Evolutionary conservation across 2,329 filamentous ascomycete genomes (phyloP).

Genomic region (Colletotrichum lupini): DNA sequence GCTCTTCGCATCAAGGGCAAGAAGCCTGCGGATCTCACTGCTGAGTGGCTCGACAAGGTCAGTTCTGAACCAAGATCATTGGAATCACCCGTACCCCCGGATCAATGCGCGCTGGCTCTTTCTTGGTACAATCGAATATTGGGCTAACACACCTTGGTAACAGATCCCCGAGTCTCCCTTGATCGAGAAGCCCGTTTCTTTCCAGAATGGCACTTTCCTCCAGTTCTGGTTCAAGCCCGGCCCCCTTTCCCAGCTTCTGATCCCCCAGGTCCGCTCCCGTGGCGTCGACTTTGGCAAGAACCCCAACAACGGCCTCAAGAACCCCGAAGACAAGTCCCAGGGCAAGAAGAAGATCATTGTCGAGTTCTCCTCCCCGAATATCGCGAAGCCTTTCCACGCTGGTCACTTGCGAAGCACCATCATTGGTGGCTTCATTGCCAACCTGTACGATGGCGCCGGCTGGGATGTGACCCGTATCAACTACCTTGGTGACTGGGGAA

Average conservation of each 20-base stretch:
- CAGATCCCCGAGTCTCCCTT: slow-evolving; percentile 81
- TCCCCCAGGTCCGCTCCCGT: slow-evolving; percentile 76
- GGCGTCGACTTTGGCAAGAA: slow-evolving; percentile 74
- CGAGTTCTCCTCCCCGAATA: slow-evolving; percentile 88
- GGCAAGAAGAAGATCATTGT: slow-evolving; percentile 77
- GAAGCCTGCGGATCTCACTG: slow-evolving; percentile 71
- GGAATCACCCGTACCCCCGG: too few relatives aligned
- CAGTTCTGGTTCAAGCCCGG: slow-evolving; percentile 84
- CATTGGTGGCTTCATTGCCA: slow-evolving; percentile 81
- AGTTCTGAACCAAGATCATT: background rate
- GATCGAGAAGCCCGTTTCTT: slow-evolving; percentile 75
- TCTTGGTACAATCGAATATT: background rate
- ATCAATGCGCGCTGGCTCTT: background rate
- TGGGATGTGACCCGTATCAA: slow-evolving; percentile 82
- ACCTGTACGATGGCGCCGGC: slow-evolving; percentile 76
- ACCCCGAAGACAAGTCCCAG: slow-evolving; percentile 68
- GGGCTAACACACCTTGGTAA: background rate
- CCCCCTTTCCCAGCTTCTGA: slow-evolving; percentile 71
- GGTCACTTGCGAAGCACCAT: slow-evolving; percentile 83
- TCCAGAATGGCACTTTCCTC: slow-evolving; percentile 70
- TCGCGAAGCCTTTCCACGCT: slow-evolving; percentile 86
- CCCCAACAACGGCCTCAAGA: slow-evolving; percentile 67
- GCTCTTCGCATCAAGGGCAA: slow-evolving; percentile 81
- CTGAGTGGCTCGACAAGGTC: slow-evolving; percentile 72
- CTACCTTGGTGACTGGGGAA: slow-evolving; percentile 85